Base-by-base conservation (phyloP, 352 stramenopile genomes). In the Phytophthora sp. region DNA sequence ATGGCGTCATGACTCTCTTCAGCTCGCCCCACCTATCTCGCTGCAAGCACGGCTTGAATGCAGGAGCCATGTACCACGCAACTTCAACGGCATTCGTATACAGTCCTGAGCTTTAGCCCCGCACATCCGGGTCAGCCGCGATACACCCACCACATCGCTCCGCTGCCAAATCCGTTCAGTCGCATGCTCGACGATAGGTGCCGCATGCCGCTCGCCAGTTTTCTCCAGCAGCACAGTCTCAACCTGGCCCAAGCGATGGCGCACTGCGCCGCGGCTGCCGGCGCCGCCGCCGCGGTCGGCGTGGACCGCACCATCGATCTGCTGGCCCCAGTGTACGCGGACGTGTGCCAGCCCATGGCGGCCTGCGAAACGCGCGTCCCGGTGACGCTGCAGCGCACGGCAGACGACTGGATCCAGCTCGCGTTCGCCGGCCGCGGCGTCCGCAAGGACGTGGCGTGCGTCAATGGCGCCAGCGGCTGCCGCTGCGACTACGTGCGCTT, bases 401-500 rank as follows among this genome's bases (percentile, higher is more conserved):
- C 41, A 28, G 61, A 61, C 43, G 69, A 70, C 30, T 59, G 63
- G 61, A 45, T 81, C 27, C 53, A 77, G 50, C 54, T 87, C 49
- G 63, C 66, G 18, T 87, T 84, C 46, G 15, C 42, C 21, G 27
- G 20, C 20, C 37, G 44, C 11, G 59, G 66, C 32, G 34, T 87
- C 8, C 42, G 60, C 20, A 78, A 80, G 44, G 62, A 76, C 39
- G 67, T 88, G 20, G 58, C 56, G 52, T 91, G 82, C 42, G 65
- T 85, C 9, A 82, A 84, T 38, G 62, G 54, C n/a, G 34, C 58
- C 20, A 60, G 27, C 23, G 66, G 51, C 34, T 82, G 79, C 26
- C 80, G 61, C 26, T 91, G 82, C 62, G 54, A 72, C 52, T 89
- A 78, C 54, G 68, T 74, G 43, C 75, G 70, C 28, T 71, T 92